Evolutionary conservation across 345 rosid genomes (phyloP).

Genomic region (Carallia brachiata): DNA sequence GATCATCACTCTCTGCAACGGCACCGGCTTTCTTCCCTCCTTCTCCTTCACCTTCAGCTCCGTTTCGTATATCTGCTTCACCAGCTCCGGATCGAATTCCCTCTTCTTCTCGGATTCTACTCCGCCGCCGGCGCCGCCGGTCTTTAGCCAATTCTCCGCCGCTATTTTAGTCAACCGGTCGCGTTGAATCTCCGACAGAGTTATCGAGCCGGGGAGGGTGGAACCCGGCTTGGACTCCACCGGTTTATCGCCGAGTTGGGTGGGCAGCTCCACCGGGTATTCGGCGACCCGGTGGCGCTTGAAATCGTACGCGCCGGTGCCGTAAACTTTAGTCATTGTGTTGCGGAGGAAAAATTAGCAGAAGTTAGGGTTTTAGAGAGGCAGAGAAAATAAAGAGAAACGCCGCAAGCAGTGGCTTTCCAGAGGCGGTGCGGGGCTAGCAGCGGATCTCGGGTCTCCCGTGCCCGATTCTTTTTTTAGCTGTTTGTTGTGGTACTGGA

Average conservation of each 20-base stretch:
- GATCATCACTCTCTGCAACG: slow-evolving; percentile 90
- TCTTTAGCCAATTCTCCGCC: slow-evolving; percentile 67
- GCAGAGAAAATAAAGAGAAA: too few relatives aligned
- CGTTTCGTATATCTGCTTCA: slow-evolving; percentile 71
- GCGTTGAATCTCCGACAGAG: slow-evolving; percentile 86
- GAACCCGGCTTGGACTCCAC: slow-evolving; percentile 62
- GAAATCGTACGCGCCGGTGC: slow-evolving; percentile 95
- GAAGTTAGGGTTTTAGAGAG: slow-evolving; percentile 2
- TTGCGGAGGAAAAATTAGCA: too few relatives aligned
- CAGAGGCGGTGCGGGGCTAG: too few relatives aligned
- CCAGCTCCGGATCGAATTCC: slow-evolving; percentile 72
- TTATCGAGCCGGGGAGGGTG: slow-evolving; percentile 68
- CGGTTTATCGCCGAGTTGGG: slow-evolving; percentile 45
- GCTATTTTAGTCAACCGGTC: slow-evolving; percentile 84
- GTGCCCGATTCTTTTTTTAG: too few relatives aligned
- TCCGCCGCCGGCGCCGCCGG: slow-evolving; percentile 35
- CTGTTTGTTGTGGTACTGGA: too few relatives aligned
- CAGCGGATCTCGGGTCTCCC: too few relatives aligned
- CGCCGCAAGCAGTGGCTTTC: too few relatives aligned
- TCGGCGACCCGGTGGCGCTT: slow-evolving; percentile 98
- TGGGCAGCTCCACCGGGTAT: slow-evolving; percentile 73
- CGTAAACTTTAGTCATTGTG: slow-evolving; percentile 79
- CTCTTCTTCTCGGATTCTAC: slow-evolving; percentile 36
- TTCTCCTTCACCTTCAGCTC: slow-evolving; percentile 67
- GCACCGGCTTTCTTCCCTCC: slow-evolving; percentile 79